phyloP scores from a whole-genome alignment of 495 filamentous ascomycete species.

The Tuber calosporum region DNA sequence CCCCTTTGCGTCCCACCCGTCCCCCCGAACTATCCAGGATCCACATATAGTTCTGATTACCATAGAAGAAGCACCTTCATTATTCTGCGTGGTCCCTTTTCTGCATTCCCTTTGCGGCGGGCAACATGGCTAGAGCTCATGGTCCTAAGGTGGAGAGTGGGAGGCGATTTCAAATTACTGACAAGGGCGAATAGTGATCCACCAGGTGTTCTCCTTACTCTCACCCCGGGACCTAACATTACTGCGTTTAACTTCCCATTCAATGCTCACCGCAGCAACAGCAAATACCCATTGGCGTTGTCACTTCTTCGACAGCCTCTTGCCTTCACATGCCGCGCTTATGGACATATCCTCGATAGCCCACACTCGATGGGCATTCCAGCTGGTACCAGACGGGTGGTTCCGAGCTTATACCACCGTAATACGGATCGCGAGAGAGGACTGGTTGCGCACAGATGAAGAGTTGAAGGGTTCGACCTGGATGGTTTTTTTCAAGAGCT shows the following conservation, averaged over 20 bases:
- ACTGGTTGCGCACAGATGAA: slow-evolving; percentile 26
- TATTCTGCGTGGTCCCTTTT: background rate
- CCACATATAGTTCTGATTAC: background rate
- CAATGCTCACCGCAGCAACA: slow-evolving; percentile 28
- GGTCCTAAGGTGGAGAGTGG: background rate
- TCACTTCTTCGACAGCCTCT: slow-evolving; percentile 15
- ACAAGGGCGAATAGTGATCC: slow-evolving; percentile 31
- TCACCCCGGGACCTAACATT: slow-evolving; percentile 18
- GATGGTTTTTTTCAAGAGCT: slow-evolving; percentile 39
- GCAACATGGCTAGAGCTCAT: background rate
- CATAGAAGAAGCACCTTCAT: background rate
- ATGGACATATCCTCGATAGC: slow-evolving; percentile 28
- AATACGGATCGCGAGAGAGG: slow-evolving; percentile 12
- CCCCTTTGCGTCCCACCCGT: background rate
- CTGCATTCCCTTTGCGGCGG: background rate
- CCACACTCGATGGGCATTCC: slow-evolving; percentile 27
- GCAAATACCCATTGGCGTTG: slow-evolving; percentile 36
- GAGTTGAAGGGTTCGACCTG: slow-evolving; percentile 27
- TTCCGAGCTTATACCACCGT: slow-evolving; percentile 35
- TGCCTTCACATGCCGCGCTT: slow-evolving; percentile 16
- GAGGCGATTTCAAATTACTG: slow-evolving; percentile 3
- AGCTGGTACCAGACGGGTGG: slow-evolving; percentile 33
- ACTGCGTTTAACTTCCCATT: slow-evolving; percentile 20
- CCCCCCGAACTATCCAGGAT: background rate
- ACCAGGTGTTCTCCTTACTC: slow-evolving; percentile 38